Conservation (phyloP, 2,329 filamentous ascomycete species). For the Penicillium sp. region DNA sequence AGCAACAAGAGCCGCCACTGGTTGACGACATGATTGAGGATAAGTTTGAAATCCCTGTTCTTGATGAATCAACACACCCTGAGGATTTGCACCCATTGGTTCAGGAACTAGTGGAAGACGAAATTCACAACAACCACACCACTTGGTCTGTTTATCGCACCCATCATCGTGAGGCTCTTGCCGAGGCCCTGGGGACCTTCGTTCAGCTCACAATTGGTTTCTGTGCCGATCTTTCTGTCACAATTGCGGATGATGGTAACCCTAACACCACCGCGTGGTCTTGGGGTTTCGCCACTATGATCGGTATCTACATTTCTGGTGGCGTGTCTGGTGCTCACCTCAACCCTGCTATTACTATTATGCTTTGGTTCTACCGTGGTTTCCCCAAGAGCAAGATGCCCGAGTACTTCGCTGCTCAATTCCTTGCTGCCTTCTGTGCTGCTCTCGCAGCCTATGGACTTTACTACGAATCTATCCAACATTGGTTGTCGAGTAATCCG, state of each 20-base stretch:
- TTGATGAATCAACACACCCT: conserved; percentile 36
- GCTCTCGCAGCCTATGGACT: conserved; percentile 48
- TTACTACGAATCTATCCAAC: conserved; percentile 36
- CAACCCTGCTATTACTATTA: conserved; percentile 46
- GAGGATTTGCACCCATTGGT: conserved; percentile 48
- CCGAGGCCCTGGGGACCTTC: conserved; percentile 53
- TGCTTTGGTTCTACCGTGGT: conserved; percentile 52
- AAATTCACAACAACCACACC: conserved; percentile 51
- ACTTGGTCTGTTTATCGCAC: conserved; percentile 53
- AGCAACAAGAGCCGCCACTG: conserved; percentile 11
- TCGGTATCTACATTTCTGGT: conserved; percentile 50
- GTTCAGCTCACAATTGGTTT: conserved; percentile 49
- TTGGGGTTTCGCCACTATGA: conserved; percentile 59
- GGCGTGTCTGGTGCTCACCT: conserved; percentile 50
- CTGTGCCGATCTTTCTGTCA: conserved; percentile 50
- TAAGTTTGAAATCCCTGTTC: conserved; percentile 15
- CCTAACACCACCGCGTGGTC: conserved; percentile 47
- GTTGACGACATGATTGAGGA: conserved; percentile 8
- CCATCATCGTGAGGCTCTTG: conserved; percentile 54
- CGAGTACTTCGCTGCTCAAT: conserved; percentile 53
- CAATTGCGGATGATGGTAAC: conserved; percentile 39
- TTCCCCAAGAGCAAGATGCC: conserved; percentile 55
- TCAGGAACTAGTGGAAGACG: conserved; percentile 46
- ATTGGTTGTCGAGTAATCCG: conserved; percentile 33
- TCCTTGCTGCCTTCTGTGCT: conserved; percentile 54